Percentiles rank a stretch among this genome's conserved stretches.
Evolutionary conservation across 2,329 filamentous ascomycete genomes (phyloP).

Genomic region (Cytospora piceae): DNA sequence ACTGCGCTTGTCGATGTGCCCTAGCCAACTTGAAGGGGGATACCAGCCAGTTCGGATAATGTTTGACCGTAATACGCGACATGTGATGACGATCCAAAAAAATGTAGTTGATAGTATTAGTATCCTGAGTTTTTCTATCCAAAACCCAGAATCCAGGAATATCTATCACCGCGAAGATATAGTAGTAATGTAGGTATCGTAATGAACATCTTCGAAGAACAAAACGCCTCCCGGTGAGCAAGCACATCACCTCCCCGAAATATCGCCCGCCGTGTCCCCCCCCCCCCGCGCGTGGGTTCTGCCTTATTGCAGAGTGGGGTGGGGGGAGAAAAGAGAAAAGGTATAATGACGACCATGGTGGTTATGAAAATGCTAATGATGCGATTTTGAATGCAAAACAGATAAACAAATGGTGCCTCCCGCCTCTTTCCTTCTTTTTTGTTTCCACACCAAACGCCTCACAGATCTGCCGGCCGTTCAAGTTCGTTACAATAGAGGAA

Average conservation of each 20-base stretch:
- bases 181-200: slow-evolving; percentile 24
- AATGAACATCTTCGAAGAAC: slow-evolving; percentile 6
- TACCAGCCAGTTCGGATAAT: not conserved
- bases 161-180: slow-evolving; percentile 4
- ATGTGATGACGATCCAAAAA: not conserved
- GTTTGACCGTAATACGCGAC: not conserved
- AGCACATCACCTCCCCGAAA: not conserved
- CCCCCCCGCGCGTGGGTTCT: not conserved
- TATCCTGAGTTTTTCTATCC: slow-evolving; percentile 16
- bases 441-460: slow-evolving; percentile 13
- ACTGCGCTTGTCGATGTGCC: too few species aligned
- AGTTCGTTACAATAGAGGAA: slow-evolving; percentile 21
- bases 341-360: not conserved
- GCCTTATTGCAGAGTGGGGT: not conserved
- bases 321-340: not conserved
- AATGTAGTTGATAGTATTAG: not conserved
- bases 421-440: not conserved
- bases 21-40: too few species aligned
- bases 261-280: not conserved
- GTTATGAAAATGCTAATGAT: slow-evolving; percentile 14
- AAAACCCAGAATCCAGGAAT: slow-evolving; percentile 22
- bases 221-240: slow-evolving; percentile 3
- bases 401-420: slow-evolving; percentile 2
- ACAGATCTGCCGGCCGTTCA: slow-evolving; percentile 22
- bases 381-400: slow-evolving; percentile 6